Base-by-base conservation (phyloP, 129 eudicot species). In the Dittrichia graveolens region DNA sequence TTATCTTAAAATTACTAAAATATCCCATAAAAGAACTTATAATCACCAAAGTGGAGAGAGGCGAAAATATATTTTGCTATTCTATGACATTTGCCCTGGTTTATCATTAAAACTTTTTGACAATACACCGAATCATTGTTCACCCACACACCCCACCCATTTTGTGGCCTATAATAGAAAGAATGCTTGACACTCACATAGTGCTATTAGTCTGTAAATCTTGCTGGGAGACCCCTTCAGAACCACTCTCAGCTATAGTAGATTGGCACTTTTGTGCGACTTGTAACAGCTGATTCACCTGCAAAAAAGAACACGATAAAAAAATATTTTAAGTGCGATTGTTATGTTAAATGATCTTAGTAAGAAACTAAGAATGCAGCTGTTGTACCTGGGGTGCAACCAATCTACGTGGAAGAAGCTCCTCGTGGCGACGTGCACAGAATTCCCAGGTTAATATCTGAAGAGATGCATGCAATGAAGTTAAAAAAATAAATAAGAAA, bases 381-480 rank as follows among this genome's bases (percentile, higher is more conserved):
- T n/a, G 39, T 10, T 6, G 52, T 78, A 95, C 99, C 97, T 95
- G 97, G 19, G 99, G 97, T 56, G 91, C 90, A 61, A 95, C 96
- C 72, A 91, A 79, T 77, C 97, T 83, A 50, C 99, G 90, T n/a
- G 94, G 91, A 84, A 95, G 89, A 72, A 95, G 91, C 77, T 95
- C 99, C 58, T 95, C 99, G 71, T 91, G 99, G 39, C 95, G 91
- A 53, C 94, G 75, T 13, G 94, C 97, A 84, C 99, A 95, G 69
- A 95, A 95, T 60, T 95, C 99, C 99, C 99, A 95, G n/a, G 97
- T 82, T 63, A 88, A 80, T 82, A 91, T 95, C 97, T 90, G 84
- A 73, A 53, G 37, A 53, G 54, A 73, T 39, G 45, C 45, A 38
- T 60, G 54, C 37, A 15, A n/a, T 12, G 13, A 38, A 24, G 67